Conservation (phyloP, 257 asterid genomes). For the Rauvolfia tetraphylla region DNA sequence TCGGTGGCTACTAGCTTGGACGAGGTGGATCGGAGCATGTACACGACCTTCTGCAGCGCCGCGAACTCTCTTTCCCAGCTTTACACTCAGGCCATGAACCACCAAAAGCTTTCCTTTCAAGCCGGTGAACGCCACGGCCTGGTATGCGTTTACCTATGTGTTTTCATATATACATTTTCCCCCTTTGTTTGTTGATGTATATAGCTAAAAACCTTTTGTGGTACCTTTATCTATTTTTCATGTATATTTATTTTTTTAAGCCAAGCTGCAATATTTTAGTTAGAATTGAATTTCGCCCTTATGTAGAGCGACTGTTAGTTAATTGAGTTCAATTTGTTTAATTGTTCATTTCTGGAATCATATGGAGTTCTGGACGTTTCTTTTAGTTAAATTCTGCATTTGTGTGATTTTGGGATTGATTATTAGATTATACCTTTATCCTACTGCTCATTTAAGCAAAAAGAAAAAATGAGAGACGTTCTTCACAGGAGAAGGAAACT, state of each 20-base stretch:
- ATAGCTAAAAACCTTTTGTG: background rate
- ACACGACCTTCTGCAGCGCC: slow-evolving; percentile 78
- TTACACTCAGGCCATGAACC: slow-evolving; percentile 87
- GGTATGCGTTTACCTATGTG: slow-evolving; percentile 32
- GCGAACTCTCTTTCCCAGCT: slow-evolving; percentile 92
- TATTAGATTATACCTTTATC: background rate
- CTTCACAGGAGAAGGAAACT: background rate
- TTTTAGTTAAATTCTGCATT: background rate
- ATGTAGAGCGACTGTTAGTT: background rate
- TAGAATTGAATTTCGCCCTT: slow-evolving; percentile 1
- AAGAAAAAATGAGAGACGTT: background rate
- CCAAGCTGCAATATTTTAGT: slow-evolving; percentile 4
- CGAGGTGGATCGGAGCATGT: slow-evolving; percentile 96
- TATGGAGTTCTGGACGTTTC: background rate
- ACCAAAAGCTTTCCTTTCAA: slow-evolving; percentile 78
- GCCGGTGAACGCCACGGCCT: slow-evolving; percentile 87
- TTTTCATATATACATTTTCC: background rate
- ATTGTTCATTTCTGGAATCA: background rate
- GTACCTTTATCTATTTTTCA: background rate
- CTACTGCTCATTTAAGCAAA: no score
- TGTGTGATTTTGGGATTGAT: background rate
- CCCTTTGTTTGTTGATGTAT: background rate
- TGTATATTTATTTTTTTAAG: background rate
- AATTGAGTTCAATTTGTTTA: background rate
- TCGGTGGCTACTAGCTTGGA: slow-evolving; percentile 76